Base-by-base conservation (phyloP, 495 filamentous ascomycete species). In the Penicillium silybi region DNA sequence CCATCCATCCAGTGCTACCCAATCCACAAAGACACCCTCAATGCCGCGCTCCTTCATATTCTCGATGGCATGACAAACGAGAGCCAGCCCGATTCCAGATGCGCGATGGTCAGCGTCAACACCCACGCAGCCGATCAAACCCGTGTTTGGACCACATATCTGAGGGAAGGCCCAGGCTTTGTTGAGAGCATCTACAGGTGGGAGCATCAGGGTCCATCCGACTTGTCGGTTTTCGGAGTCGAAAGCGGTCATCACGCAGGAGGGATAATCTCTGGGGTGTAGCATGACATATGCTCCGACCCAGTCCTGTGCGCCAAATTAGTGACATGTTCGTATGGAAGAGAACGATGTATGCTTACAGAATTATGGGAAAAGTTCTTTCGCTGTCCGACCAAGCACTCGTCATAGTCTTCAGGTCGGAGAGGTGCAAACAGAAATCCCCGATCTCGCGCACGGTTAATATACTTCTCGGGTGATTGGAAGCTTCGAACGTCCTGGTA, bases 201-300 rank as follows among this genome's bases (percentile, higher is more conserved):
- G 54, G 3, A 77, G 66, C 76, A 79, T 79, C 25, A 80, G 43
- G 1, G 76, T 76, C 77, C 77, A 80, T 15, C 70, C 77, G 2
- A 76, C 66, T 44, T 80, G 77, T 10, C 61, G 61, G 0, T 70
- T 70, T 6, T 67, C 32, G 0, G 64, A 55, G 23, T 74, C 67
- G 44, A 73, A 76, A 2, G 74, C 77, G 2, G 64, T 59, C 73
- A 80, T 76, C 23, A 79, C 66, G 41, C 70, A 70, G 13, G 65
- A 59, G 0, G 76, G 74, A 59, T 74, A 64, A 17, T 70, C 48
- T 1, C 44, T 54, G 0, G 73, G 72, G 38, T 74, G 57, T 3
- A 79, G 62, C n/a, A 25, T 44, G 22, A 69, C 57, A 48, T 73
- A 80, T n/a, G 66, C 67, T 40, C 72, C 54, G 6, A 80, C 71